phyloP scores from a whole-genome alignment of 2,329 filamentous ascomycete genomes.

The Fusarium sp. region DNA sequence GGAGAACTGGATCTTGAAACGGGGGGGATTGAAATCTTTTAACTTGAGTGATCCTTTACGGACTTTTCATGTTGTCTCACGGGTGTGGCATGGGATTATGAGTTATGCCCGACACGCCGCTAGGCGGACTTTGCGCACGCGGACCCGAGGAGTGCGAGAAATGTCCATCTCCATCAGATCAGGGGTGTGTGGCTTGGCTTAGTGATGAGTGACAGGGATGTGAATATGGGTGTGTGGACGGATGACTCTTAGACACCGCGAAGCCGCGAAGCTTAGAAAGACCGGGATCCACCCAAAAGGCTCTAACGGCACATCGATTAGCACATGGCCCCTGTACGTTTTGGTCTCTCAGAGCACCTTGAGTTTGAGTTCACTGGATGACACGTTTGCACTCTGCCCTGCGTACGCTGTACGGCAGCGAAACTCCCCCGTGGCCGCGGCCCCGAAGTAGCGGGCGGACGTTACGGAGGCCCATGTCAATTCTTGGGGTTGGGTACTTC shows the following conservation, averaged over 20 bases:
- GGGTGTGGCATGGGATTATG: slow-evolving; percentile 39
- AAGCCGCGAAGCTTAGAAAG: slow-evolving; percentile 36
- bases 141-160: slow-evolving; percentile 47
- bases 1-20: slow-evolving; percentile 8
- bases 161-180: slow-evolving; percentile 10
- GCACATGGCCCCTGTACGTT: slow-evolving; percentile 22
- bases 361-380: neutral
- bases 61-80: slow-evolving; percentile 40
- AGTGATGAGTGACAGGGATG: slow-evolving; percentile 27
- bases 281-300: slow-evolving; percentile 7
- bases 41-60: slow-evolving; percentile 42
- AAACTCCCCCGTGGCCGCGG: slow-evolving; percentile 24
- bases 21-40: slow-evolving; percentile 44
- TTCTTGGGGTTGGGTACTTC: slow-evolving; percentile 34
- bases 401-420: neutral
- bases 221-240: slow-evolving; percentile 12
- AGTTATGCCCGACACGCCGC: slow-evolving; percentile 44
- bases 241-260: slow-evolving; percentile 37
- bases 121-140: slow-evolving; percentile 49
- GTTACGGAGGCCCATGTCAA: slow-evolving; percentile 26
- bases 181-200: slow-evolving; percentile 32
- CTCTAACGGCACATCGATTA: slow-evolving; percentile 25
- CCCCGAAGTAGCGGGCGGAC: slow-evolving; percentile 17
- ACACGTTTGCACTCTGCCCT: neutral
- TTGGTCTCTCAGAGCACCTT: neutral